A percentile compares a stretch with the other conserved stretches of the same genome.
Conservation (phyloP, 2,329 filamentous ascomycete genomes). For the Kalmusia sp. region DNA sequence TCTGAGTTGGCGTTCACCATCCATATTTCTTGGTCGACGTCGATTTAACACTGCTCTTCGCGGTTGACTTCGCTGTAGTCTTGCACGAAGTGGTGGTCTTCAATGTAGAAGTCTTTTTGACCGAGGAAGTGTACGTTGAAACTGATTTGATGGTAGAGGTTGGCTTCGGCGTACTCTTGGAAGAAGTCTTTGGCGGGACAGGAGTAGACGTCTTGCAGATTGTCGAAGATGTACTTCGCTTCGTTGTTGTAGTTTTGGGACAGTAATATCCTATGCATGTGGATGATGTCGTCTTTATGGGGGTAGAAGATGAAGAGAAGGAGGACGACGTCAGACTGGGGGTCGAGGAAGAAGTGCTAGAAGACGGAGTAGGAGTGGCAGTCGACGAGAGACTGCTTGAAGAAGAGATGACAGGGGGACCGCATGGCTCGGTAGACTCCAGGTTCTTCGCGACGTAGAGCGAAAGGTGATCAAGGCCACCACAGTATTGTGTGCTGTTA, state of each 20-base stretch:
- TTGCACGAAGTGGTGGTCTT: neutral
- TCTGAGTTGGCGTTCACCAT: too few relatives aligned
- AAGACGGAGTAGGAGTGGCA: conserved; percentile 9
- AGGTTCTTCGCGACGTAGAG: conserved; percentile 31
- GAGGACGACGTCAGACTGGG: neutral
- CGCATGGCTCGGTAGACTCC: conserved; percentile 20
- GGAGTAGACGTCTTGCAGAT: neutral
- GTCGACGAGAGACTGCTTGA: conserved; percentile 6
- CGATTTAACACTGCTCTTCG: neutral
- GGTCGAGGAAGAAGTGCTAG: neutral
- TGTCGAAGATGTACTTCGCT: neutral
- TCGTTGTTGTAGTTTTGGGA: neutral
- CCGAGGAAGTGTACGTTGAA: neutral
- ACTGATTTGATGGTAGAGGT: neutral
- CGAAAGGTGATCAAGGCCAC: conserved; percentile 24
- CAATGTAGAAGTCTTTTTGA: neutral
- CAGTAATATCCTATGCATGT: neutral
- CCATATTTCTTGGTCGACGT: neutral
- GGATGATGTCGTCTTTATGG: neutral
- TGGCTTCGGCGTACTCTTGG: neutral
- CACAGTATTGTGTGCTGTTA: conserved; percentile 18
- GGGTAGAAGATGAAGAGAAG: neutral
- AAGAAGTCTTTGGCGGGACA: neutral
- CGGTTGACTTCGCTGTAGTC: conserved; percentile 3
- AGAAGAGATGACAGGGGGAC: conserved; percentile 15